phyloP scores from a whole-genome alignment of 139 green algal genomes.

The Micractinium conductrix region DNA sequence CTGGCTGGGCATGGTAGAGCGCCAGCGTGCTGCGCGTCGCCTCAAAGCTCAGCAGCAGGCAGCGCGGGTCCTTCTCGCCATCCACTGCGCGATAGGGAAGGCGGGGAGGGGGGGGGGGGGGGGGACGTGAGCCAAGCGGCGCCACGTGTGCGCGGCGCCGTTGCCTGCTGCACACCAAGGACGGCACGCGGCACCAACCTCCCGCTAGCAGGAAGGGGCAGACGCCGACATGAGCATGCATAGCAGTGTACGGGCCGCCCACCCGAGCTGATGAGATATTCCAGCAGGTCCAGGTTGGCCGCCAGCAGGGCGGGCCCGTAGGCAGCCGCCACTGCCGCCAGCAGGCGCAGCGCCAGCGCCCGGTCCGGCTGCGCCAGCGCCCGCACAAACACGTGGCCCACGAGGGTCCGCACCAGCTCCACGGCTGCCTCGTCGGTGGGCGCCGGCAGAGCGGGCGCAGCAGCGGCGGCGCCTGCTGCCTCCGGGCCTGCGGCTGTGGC shows the following conservation, averaged over 20 bases:
- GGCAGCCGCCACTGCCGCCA: not conserved
- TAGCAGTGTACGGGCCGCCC: not conserved
- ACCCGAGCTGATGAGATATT: conserved; percentile 35
- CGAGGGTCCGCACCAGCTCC: conserved; percentile 16
- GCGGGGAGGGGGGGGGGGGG: too few species aligned
- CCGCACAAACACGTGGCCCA: conserved; percentile 32
- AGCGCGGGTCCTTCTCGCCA: conserved; percentile 92
- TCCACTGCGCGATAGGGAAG: conserved; percentile 65
- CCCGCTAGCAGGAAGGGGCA: too few species aligned
- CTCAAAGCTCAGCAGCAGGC: conserved; percentile 79
- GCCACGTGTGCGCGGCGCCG: too few species aligned
- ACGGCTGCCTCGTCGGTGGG: not conserved
- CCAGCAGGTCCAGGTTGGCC: conserved; percentile 32
- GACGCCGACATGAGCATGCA: too few species aligned
- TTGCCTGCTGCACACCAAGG: too few species aligned
- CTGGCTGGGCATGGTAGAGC: conserved; percentile 20
- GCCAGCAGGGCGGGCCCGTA: conserved; percentile 27
- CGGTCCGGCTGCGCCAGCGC: conserved; percentile 31
- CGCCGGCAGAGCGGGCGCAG: not conserved
- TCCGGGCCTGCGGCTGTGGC: not conserved
- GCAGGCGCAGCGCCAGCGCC: conserved; percentile 20
- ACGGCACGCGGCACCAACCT: too few species aligned
- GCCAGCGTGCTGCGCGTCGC: conserved; percentile 13
- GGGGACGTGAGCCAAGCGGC: too few species aligned
- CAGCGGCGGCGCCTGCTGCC: not conserved